Evolutionary conservation across 179 eudicot genomes (phyloP).

Genomic region (Beta lomatogona): DNA sequence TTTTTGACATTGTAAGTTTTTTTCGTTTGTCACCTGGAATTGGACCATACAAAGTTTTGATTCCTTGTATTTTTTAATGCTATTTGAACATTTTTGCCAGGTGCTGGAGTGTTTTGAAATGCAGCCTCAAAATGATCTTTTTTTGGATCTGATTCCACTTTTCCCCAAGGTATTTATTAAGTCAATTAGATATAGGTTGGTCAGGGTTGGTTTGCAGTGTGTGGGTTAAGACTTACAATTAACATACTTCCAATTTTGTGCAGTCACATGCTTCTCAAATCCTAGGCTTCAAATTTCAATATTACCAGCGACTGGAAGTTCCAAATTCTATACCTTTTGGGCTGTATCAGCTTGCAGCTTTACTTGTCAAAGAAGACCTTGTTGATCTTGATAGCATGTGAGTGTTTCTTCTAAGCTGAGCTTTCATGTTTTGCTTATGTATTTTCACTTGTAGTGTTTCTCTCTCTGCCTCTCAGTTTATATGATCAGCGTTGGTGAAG

Average conservation of each 20-base stretch:
- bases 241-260: slow-evolving; percentile 31
- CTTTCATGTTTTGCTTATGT: slow-evolving; percentile 6
- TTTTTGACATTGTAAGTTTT: slow-evolving; percentile 92
- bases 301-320: slow-evolving; percentile 89
- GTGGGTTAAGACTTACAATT: slow-evolving; percentile 9
- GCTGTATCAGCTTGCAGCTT: slow-evolving; percentile 88
- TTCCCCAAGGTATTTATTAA: slow-evolving; percentile 79
- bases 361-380: slow-evolving; percentile 83
- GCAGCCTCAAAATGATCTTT: slow-evolving; percentile 72
- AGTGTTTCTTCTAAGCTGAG: slow-evolving; percentile 32
- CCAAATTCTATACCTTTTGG: slow-evolving; percentile 67
- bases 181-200: not conserved
- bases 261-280: slow-evolving; percentile 99
- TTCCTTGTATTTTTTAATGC: not conserved
- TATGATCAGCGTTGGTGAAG: not conserved
- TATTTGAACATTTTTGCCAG: slow-evolving; percentile 36
- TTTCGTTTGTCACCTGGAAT: slow-evolving; percentile 4
- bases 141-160: slow-evolving; percentile 91
- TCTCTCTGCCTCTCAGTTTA: not conserved
- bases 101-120: slow-evolving; percentile 97
- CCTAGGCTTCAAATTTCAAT: slow-evolving; percentile 95
- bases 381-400: slow-evolving; percentile 96
- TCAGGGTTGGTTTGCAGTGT: slow-evolving; percentile 4
- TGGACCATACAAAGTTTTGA: not conserved
- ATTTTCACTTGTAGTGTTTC: not conserved